Evolutionary conservation across 768 basidiomycete species (phyloP), one percentile per base, ranked within the genome.

Genomic region (Naganishia vishniacii): DNA sequence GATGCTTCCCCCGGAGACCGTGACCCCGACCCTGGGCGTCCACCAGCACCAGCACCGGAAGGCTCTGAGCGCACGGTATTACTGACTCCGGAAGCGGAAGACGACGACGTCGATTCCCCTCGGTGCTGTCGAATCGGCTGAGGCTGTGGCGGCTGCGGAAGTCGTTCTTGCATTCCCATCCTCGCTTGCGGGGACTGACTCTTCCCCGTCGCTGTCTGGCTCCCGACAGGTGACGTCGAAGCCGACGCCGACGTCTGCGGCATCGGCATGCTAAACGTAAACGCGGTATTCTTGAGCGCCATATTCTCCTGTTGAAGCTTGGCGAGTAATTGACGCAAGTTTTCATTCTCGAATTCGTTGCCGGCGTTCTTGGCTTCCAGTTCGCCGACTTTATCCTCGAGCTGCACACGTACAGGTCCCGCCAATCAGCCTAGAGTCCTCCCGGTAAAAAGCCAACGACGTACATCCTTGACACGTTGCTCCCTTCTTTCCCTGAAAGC

Each of bases 401-500:
- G 81, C 89, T 95, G 59, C 67, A 65, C 68, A 63, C 58, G 40
- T n/a, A n/a, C n/a, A n/a, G n/a, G n/a, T n/a, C n/a, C n/a, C n/a
- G n/a, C n/a, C n/a, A n/a, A n/a, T n/a, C n/a, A n/a, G n/a, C n/a
- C n/a, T n/a, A n/a, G n/a, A n/a, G n/a, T n/a, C n/a, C n/a, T n/a
- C n/a, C n/a, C n/a, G n/a, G n/a, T n/a, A n/a, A n/a, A n/a, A n/a
- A n/a, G n/a, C n/a, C 28, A 9, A 20, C 44, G 13, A 82, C 90
- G 80, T 73, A 95, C 92, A 75, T 95, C 92, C 75, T 90, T 91
- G 68, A 98, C 90, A 76, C 95, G 92, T 72, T 89, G 91, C 80
- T 99, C 94, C 79, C 97, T 93, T 66, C 94, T 83, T 78, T 98
- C 95, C 61, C 94, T 82, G 81, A 99, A 99, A 0, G 94, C 94